A percentile compares a stretch with the other conserved stretches of the same genome.
phyloP scores from a whole-genome alignment of 2,329 filamentous ascomycete genomes.

The Capronia americana region DNA sequence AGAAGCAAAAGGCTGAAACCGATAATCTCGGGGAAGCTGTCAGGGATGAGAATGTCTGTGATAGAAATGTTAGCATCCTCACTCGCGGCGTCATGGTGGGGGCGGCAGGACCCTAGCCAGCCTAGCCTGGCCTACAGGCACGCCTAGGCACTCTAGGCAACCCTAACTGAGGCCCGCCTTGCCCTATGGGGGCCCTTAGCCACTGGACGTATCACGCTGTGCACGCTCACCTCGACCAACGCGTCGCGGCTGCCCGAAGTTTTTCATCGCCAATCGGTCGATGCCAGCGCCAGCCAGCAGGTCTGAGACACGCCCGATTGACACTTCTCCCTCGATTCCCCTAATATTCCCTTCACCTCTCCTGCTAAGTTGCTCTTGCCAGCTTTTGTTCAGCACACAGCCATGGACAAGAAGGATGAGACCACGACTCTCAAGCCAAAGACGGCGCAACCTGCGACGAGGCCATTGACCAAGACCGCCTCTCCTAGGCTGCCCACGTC shows the following conservation, averaged over 20 bases:
- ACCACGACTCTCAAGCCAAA: conserved; percentile 39
- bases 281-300: conserved; percentile 19
- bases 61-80: conserved; percentile 15
- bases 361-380: neutral
- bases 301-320: conserved; percentile 13
- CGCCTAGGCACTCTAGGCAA: neutral
- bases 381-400: conserved; percentile 1
- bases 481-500: conserved; percentile 41
- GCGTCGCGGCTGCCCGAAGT: conserved; percentile 10
- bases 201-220: neutral
- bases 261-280: conserved; percentile 12
- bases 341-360: neutral
- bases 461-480: conserved; percentile 45
- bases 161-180: neutral
- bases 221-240: conserved; percentile 1
- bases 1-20: conserved; percentile 20
- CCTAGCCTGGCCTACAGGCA: neutral
- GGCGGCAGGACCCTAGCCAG: neutral
- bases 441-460: conserved; percentile 44
- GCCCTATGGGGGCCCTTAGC: neutral
- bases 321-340: neutral
- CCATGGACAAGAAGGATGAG: conserved; percentile 34
- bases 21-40: conserved; percentile 21
- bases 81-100: neutral
- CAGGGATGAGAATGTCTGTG: conserved; percentile 9